Evolutionary conservation across 306 rosid genomes (phyloP), one percentile per base, ranked within the genome.

Genomic region (Herpetospermum pedunculosum): DNA sequence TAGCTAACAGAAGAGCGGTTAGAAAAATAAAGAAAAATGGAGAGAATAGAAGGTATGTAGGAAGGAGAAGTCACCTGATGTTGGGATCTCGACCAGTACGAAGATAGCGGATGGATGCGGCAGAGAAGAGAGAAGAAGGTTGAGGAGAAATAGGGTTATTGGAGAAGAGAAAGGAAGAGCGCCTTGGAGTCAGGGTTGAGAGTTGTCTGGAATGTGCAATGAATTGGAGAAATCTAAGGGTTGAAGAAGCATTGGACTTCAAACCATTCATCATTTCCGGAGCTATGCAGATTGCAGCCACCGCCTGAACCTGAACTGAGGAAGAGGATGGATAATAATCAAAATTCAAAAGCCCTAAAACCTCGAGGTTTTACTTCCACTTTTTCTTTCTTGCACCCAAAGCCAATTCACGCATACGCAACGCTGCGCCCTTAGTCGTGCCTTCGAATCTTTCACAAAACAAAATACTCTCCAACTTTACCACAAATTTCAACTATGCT

Each of bases 71-170:
- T 70, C 57, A 92, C 90, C 90, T 86, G 76, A 85, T 72, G 68
- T 70, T 48, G 40, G 88, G 79, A 72, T 90, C 96, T 46, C 92
- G 88, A 57, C 74, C 85, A 7, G 84, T 75, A 21, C 96, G 92
- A 75, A 87, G 49, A 43, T 70, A 72, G 41, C 98, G 96, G 19
- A 85, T 78, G 44, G 90, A 64, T 64, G 70, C 48, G 52, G 77
- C 53, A 38, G 59, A 53, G 63, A 62, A 81, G 26, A 74, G 7
- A 14, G 75, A 69, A 60, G 77, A 26, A 12, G 78, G 40, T 44
- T 5, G 44, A 44, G 21, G 59, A 75, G 71, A 44, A 15, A 26
- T 32, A 11, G 2, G 21, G 29, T 4, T 30, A 48, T 48, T n/a
- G 81, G 77, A 73, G 54, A 54, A 25, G 21, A 70, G 58, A 48